Conservation (phyloP, 192 early-diverging fungal species). For the Rhizophagus sp. region DNA sequence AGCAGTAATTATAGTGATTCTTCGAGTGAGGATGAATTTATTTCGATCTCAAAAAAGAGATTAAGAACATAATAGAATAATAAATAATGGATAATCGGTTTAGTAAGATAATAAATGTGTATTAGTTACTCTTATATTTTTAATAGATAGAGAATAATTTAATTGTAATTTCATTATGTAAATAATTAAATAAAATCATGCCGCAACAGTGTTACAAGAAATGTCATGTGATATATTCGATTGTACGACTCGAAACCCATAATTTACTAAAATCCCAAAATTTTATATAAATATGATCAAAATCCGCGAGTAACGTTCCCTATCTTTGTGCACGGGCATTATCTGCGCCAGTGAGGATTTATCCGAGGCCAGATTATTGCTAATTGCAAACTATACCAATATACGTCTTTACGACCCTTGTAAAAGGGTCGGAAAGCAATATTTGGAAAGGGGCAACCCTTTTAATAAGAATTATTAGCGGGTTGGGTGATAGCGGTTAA, state of each 20-base stretch:
- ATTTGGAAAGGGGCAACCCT: conserved; percentile 34
- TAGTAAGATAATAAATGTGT: too few relatives aligned
- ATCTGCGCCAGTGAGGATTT: conserved; percentile 38
- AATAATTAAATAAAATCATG: too few relatives aligned
- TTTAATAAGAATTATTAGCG: background rate
- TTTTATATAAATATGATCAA: background rate
- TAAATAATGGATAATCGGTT: too few relatives aligned
- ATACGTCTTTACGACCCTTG: conserved; percentile 31
- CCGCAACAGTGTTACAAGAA: too few relatives aligned
- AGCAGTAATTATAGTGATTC: background rate
- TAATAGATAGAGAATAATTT: too few relatives aligned
- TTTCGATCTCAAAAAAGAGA: background rate
- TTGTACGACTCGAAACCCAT: background rate
- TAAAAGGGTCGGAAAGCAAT: conserved; percentile 35
- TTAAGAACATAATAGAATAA: background rate
- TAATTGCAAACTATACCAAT: conserved; percentile 44
- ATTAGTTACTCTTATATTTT: too few relatives aligned
- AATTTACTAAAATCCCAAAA: background rate
- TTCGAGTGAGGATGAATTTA: background rate
- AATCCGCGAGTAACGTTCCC: background rate
- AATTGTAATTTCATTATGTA: too few relatives aligned
- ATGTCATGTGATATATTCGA: background rate
- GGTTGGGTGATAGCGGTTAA: background rate
- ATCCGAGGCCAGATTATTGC: conserved; percentile 41
- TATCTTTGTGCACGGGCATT: conserved; percentile 43